Base-by-base conservation (phyloP, 108 stramenopile species). In the Skeletonema marinoi region DNA sequence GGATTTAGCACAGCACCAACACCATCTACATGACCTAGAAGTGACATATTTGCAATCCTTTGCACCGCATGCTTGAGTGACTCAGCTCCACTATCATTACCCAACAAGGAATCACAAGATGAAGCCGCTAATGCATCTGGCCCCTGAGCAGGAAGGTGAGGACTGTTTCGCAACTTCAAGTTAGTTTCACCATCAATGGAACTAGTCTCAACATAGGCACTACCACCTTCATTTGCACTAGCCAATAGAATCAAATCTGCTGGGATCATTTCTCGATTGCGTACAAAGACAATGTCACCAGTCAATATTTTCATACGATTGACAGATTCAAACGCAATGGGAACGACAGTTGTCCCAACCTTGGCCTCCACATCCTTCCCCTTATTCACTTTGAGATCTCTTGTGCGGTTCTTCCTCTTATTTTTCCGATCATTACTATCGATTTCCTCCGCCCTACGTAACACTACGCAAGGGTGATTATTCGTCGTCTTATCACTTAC, bases 181-280 rank as follows among this genome's bases (percentile, higher is more conserved):
- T 99, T 98, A 17, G 98, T 99, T 82, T 99, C 98, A 33, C 98
- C 98, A 71, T 99, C 98, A 44, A 99, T 97, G 68, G 95, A 96
- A 59, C 87, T 87, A 12, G 98, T 99, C 85, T 98, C 97, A 61
- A 99, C 93, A 88, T 97, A 98, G 59, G 88, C 88, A 68, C 81
- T 85, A 13, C 93, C 97, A 4, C 86, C 85, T 30, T 98, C 96
- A 48, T 86, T 86, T 56, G 90, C 82, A 67, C 88, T 92, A 8
- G 94, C 93, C 54, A 99, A 70, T 56, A 99, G 78, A 30, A 99
- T 85, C 66, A 97, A 69, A 82, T 99, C 98, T 14, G 97, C 98
- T 8, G 98, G 98, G 17, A 98, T 82, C 88, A 91, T 89, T 65
- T 97, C 94, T 32, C 97, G 87, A 77, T 98, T 96, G 44, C 87